A percentile compares a stretch with the other conserved stretches of the same genome.
Conservation (phyloP, 352 stramenopile genomes). For the Pythium vanterpoolii region DNA sequence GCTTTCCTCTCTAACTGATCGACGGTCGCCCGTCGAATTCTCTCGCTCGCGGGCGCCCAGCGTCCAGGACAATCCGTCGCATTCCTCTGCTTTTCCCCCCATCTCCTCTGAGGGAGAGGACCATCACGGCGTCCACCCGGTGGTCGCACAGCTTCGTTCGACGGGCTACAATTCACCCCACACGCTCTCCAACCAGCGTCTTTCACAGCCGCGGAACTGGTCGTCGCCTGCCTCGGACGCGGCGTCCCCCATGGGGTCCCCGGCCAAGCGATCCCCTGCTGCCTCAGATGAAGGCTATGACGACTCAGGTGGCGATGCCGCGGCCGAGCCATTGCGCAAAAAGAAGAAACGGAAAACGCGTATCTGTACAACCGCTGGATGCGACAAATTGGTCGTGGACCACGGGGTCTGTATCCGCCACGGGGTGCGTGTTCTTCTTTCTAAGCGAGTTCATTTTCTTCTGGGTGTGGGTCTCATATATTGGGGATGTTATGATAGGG, state of each 20-base stretch:
- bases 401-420: constrained; percentile 35
- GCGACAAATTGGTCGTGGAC: constrained; percentile 58
- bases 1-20: background rate
- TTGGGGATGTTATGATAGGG: constrained; percentile 21
- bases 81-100: background rate
- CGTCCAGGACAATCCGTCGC: background rate
- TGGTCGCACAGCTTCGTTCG: background rate
- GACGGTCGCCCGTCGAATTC: background rate
- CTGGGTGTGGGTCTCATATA: constrained; percentile 4
- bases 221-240: background rate
- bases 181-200: too few species aligned
- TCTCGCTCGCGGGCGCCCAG: background rate
- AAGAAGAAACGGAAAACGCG: constrained; percentile 45
- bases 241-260: background rate
- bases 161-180: background rate
- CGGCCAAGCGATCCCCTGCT: too few species aligned
- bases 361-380: constrained; percentile 41
- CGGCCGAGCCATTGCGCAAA: background rate
- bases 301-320: background rate
- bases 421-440: constrained; percentile 10
- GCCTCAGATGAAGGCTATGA: background rate
- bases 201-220: background rate
- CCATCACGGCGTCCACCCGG: background rate
- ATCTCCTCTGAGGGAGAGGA: background rate
- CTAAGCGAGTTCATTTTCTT: background rate